Evolutionary conservation across 306 rosid genomes (phyloP).

Genomic region (Fragaria nilgerrensis): DNA sequence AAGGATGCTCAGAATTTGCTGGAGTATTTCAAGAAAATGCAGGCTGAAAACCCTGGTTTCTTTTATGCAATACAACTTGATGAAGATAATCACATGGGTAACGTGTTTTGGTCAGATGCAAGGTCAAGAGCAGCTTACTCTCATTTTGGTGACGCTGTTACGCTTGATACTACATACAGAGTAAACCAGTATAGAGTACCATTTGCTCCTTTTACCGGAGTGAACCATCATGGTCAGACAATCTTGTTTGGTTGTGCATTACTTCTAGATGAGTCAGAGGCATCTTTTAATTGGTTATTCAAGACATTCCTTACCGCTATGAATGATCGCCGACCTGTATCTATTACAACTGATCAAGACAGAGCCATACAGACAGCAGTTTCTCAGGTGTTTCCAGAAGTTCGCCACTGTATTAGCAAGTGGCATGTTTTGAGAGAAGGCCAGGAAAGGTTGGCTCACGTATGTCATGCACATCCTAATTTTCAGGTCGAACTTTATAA

Average conservation of each 20-base stretch:
- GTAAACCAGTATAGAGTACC: conserved; percentile 75
- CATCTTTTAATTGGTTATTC: conserved; percentile 77
- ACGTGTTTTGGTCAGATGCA: conserved; percentile 87
- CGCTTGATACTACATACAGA: conserved; percentile 71
- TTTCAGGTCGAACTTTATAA: conserved; percentile 79
- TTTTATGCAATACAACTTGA: conserved; percentile 91
- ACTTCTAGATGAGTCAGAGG: conserved; percentile 86
- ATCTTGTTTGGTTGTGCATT: conserved; percentile 90
- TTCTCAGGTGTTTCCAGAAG: conserved; percentile 80
- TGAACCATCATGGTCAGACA: conserved; percentile 86
- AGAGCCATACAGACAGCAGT: conserved; percentile 70
- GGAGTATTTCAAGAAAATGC: conserved; percentile 93
- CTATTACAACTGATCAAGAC: conserved; percentile 80
- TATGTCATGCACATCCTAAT: conserved; percentile 66
- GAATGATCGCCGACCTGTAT: conserved; percentile 71
- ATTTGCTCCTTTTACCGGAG: conserved; percentile 80
- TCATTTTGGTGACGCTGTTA: conserved; percentile 82
- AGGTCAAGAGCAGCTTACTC: conserved; percentile 85
- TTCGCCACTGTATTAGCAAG: conserved; percentile 79
- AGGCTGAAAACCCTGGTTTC: conserved; percentile 91
- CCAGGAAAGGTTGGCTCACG: conserved; percentile 78
- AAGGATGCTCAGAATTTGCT: conserved; percentile 84
- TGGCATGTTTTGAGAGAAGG: conserved; percentile 95
- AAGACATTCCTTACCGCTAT: conserved; percentile 86
- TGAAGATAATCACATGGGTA: conserved; percentile 76